Evolutionary conservation across 495 filamentous ascomycete genomes (phyloP).

Genomic region (Daldinia caldariorum): DNA sequence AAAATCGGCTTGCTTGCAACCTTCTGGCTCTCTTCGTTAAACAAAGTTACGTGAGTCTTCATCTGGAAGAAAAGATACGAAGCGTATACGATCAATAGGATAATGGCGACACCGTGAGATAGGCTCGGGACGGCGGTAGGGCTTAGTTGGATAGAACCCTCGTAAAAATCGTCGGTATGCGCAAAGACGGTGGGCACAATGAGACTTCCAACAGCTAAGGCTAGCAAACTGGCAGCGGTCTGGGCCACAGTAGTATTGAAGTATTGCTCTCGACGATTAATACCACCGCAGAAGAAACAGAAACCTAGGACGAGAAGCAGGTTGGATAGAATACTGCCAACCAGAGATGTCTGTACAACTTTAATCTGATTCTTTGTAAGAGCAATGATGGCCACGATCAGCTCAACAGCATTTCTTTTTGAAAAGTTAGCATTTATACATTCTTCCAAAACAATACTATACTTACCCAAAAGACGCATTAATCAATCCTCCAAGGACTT

Average conservation of each 20-base stretch:
- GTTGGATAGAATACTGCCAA: slow-evolving; percentile 92
- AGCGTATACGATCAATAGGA: slow-evolving; percentile 79
- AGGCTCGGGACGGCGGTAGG: slow-evolving; percentile 61
- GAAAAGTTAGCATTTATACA: slow-evolving; percentile 25
- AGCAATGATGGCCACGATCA: slow-evolving; percentile 90
- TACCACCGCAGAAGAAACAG: slow-evolving; percentile 90
- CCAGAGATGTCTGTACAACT: slow-evolving; percentile 92
- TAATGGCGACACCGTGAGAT: slow-evolving; percentile 76
- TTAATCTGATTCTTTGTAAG: slow-evolving; percentile 75
- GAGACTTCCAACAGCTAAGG: slow-evolving; percentile 79
- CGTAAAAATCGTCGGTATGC: slow-evolving; percentile 51
- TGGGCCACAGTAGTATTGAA: slow-evolving; percentile 96
- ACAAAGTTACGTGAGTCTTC: slow-evolving; percentile 77
- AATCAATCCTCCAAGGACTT: slow-evolving; percentile 84
- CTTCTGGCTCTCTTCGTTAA: slow-evolving; percentile 78
- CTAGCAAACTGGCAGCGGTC: slow-evolving; percentile 83
- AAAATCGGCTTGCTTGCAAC: slow-evolving; percentile 58
- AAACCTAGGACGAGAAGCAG: slow-evolving; percentile 90
- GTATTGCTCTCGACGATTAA: slow-evolving; percentile 80
- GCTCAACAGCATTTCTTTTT: slow-evolving; percentile 83
- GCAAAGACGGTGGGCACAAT: slow-evolving; percentile 92
- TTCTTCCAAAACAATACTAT: neutral
- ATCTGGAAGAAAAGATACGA: slow-evolving; percentile 86
- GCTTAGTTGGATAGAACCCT: slow-evolving; percentile 34
- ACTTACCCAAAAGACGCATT: slow-evolving; percentile 88